Base-by-base conservation (phyloP, 371 early-diverging fungal genomes). In the Mucor sp. region DNA sequence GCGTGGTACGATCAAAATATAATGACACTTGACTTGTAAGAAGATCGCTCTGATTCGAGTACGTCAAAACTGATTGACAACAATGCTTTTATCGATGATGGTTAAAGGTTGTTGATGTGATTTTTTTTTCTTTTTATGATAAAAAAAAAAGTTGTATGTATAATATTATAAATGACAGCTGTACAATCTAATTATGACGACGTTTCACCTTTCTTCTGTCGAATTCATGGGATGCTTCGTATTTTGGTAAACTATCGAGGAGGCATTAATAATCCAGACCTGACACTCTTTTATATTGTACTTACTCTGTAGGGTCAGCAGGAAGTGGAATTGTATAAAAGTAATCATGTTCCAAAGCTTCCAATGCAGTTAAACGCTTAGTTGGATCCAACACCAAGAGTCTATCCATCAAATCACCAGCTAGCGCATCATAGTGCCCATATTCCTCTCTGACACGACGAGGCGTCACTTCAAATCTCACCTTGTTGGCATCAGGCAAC, bases 271-370 rank as follows among this genome's bases (percentile, higher is more conserved):
- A 23, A 19, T 30, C 25, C 17, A 3, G 30, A 8, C 6, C 8
- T 39, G 47, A 17, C 44, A 41, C 23, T 12, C 39, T 60, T 7
- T 9, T 11, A 19, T 27, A 14, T 35, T 35, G n/a, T 11, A 75
- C 83, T 76, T 79, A 89, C 87, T 76, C 78, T 67, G 78, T 67
- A 25, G 85, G 87, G n/a, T 84, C 83, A 8, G 89, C 87, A 11
- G 89, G 89, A 39, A 84, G 59, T 27, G 89, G 90, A 25, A 79
- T 78, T 3, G 79, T 79, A 65, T 84, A 89, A 48, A 90, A 88
- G 41, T 87, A 90, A 60, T 87, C 87, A 67, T 97, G 95, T 5
- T 87, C 85, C 21, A 97, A 78, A 6, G 94, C 96, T 7, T 88
- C 78, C 28, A 82, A 71, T 1, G 95, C 96, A 1, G 91, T 90